Evolutionary conservation across 768 basidiomycete species (phyloP).

Genomic region (Tulasnella sp.): DNA sequence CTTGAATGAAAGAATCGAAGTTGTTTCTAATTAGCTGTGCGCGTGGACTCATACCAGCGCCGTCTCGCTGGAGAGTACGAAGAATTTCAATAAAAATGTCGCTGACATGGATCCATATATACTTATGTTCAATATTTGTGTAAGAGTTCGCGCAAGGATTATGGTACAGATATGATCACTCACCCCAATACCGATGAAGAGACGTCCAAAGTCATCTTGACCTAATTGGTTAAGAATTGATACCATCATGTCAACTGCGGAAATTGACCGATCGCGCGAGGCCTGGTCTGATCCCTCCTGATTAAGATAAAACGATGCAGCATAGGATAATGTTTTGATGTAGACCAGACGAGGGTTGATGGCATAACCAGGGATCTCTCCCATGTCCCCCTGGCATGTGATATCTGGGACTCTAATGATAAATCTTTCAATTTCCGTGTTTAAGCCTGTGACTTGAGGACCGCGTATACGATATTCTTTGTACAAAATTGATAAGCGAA

Average conservation of each 20-base stretch:
- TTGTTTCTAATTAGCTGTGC: too few species aligned
- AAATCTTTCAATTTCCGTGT: conserved; percentile 14
- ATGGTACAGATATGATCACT: too few species aligned
- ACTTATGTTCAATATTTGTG: too few species aligned
- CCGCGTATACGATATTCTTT: not conserved
- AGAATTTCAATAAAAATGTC: too few species aligned
- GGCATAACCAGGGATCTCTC: conserved; percentile 12
- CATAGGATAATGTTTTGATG: conserved; percentile 13
- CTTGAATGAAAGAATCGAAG: too few species aligned
- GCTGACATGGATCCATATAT: too few species aligned
- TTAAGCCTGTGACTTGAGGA: not conserved
- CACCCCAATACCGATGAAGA: conserved; percentile 13
- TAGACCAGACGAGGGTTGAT: conserved; percentile 14
- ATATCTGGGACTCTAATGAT: conserved; percentile 6
- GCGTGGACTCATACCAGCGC: too few species aligned
- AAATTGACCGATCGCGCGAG: conserved; percentile 2
- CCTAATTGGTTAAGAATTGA: not conserved
- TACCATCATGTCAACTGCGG: not conserved
- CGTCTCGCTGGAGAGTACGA: too few species aligned
- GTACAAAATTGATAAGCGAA: not conserved
- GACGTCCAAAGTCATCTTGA: not conserved
- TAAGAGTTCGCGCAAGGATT: too few species aligned
- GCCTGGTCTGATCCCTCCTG: not conserved
- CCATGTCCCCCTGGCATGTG: conserved; percentile 7
- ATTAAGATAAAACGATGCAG: conserved; percentile 13